phyloP scores from a whole-genome alignment of 768 basidiomycete species.

The Strobilomyces echinocephalus region DNA sequence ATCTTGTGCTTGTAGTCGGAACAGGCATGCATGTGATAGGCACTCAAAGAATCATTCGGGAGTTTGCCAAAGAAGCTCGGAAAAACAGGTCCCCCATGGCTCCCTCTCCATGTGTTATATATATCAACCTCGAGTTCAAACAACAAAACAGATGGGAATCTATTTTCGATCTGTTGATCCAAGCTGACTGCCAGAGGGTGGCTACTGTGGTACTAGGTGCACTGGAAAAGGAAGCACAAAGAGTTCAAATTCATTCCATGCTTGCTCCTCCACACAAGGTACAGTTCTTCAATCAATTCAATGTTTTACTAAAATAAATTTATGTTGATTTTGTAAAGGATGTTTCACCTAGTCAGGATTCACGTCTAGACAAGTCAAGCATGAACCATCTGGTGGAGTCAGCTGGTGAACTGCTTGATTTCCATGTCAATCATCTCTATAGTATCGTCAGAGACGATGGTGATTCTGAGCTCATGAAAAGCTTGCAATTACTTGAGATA shows the following conservation, averaged over 20 bases:
- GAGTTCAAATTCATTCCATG: neutral
- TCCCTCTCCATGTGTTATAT: neutral
- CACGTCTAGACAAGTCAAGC: neutral
- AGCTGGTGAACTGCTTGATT: neutral
- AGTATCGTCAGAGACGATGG: neutral
- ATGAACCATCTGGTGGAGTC: neutral
- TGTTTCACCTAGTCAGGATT: neutral
- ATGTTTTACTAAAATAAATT: too few relatives aligned
- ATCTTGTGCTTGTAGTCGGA: conserved; percentile 10
- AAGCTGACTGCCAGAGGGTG: conserved; percentile 9
- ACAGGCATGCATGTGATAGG: conserved; percentile 12
- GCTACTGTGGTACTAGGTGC: neutral
- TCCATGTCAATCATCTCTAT: neutral
- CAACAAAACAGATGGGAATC: conserved; percentile 3
- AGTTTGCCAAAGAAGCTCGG: neutral
- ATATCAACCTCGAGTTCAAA: conserved; percentile 7
- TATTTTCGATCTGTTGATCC: conserved; percentile 4
- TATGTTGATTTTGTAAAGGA: too few relatives aligned
- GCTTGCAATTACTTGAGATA: neutral
- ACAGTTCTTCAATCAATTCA: too few relatives aligned
- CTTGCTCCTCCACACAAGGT: neutral
- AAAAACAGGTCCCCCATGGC: neutral
- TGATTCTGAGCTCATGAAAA: neutral
- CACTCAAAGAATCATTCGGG: conserved; percentile 7
- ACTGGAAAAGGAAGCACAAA: neutral